Percentiles rank a stretch among this genome's conserved stretches.
These are phyloP conservation scores for Cryptococcus jaspeensis DNA, from an alignment of 1,284 basidiomycete species.

Conservation along the genomic window DNA sequence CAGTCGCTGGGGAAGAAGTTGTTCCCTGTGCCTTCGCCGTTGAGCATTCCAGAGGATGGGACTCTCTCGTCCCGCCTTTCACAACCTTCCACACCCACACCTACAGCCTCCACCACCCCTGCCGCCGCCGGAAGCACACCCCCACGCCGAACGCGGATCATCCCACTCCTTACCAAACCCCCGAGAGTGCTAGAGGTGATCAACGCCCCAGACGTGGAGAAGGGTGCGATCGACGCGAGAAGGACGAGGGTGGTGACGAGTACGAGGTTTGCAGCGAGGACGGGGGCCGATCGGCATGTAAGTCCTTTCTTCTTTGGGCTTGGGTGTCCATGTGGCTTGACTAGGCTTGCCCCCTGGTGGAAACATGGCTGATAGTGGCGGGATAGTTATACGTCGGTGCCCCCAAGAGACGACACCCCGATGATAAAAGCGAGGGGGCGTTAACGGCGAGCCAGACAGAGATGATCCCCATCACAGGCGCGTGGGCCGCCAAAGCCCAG, in stretches of 20 bases:
- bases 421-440: no score
- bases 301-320: constrained; percentile 11
- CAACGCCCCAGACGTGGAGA: constrained; percentile 31
- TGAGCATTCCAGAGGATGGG: no score
- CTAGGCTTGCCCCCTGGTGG: no score
- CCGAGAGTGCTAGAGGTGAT: constrained; percentile 32
- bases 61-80: background rate
- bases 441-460: constrained; percentile 5
- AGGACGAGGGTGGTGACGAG: constrained; percentile 44
- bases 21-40: no score
- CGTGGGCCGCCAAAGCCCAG: constrained; percentile 26
- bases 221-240: constrained; percentile 33
- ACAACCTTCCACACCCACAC: background rate
- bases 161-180: constrained; percentile 12
- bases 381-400: constrained; percentile 19
- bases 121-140: background rate
- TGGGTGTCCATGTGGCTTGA: background rate
- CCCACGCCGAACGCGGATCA: background rate
- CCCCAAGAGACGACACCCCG: background rate
- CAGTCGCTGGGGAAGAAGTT: no score
- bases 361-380: no score
- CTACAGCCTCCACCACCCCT: background rate
- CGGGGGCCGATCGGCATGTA: constrained; percentile 48
- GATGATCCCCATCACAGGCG: constrained; percentile 30
- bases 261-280: constrained; percentile 47